Evolutionary conservation across 108 stramenopile species (phyloP).

Genomic region (Nannochloropsis salina): DNA sequence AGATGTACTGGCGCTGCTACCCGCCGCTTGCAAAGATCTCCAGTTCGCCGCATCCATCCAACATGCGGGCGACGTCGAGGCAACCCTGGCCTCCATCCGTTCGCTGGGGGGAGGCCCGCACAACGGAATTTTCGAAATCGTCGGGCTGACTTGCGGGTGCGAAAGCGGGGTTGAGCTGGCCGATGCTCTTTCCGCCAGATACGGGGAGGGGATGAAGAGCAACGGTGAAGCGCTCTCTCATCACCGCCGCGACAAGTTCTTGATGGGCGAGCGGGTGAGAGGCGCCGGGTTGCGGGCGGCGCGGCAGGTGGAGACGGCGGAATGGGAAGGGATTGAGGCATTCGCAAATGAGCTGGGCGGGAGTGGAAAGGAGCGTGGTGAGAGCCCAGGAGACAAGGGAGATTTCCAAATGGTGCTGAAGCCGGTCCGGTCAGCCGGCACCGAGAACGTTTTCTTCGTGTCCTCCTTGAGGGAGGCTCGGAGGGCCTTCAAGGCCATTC

Average conservation of each 20-base stretch:
- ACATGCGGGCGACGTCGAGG: background rate
- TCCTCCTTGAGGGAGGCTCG: conserved; percentile 34
- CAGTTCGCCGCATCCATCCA: background rate
- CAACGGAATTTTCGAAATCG: background rate
- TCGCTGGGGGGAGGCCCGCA: background rate
- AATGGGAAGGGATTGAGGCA: conserved; percentile 62
- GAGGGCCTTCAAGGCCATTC: conserved; percentile 56
- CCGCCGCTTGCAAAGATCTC: background rate
- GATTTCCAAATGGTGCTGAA: conserved; percentile 46
- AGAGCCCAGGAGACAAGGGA: background rate
- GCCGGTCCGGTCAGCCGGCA: conserved; percentile 53
- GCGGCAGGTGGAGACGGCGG: conserved; percentile 62
- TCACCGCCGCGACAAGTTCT: conserved; percentile 53
- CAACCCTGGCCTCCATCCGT: background rate
- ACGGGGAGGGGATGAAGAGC: conserved; percentile 52
- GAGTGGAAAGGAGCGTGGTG: background rate
- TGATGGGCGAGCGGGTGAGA: conserved; percentile 43
- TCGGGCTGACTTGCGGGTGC: background rate
- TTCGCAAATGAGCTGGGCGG: conserved; percentile 55
- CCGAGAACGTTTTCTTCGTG: conserved; percentile 50
- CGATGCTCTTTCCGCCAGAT: conserved; percentile 36
- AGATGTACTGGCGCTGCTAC: background rate
- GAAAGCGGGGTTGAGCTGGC: conserved; percentile 58
- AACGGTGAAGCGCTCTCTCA: conserved; percentile 72
- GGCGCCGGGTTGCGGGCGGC: conserved; percentile 54